phyloP scores from a whole-genome alignment of 2,329 filamentous ascomycete genomes.

The Cucurbitaria berberidis region DNA sequence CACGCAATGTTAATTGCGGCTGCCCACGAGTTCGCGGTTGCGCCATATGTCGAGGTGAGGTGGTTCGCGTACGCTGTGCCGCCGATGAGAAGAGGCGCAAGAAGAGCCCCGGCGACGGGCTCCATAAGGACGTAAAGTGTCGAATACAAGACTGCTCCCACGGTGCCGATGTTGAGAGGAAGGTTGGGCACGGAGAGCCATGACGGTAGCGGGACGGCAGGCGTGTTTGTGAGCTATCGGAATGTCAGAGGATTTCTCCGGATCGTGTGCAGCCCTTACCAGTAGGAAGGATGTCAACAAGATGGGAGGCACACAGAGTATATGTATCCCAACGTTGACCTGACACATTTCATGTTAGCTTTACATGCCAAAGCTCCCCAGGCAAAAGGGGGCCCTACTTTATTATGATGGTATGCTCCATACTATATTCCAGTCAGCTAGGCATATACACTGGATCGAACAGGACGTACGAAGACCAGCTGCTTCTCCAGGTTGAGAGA shows the following conservation, averaged over 20 bases:
- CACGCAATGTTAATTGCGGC: conserved; percentile 71
- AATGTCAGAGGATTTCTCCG: conserved; percentile 12
- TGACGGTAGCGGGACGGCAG: conserved; percentile 61
- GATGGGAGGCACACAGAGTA: conserved; percentile 78
- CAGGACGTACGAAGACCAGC: conserved; percentile 73
- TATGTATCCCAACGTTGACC: conserved; percentile 80
- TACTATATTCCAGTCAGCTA: conserved; percentile 62
- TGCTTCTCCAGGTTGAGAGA: conserved; percentile 80
- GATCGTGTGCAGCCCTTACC: conserved; percentile 56
- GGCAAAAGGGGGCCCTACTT: conserved; percentile 52
- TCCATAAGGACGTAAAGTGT: conserved; percentile 89
- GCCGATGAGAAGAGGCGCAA: conserved; percentile 77
- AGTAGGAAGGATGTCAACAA: conserved; percentile 73
- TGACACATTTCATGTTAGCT: conserved; percentile 43
- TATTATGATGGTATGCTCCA: conserved; percentile 81
- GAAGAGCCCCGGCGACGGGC: conserved; percentile 82
- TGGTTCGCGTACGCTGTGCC: conserved; percentile 78
- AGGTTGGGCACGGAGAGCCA: conserved; percentile 62
- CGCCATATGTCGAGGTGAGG: conserved; percentile 68
- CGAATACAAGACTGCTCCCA: conserved; percentile 68
- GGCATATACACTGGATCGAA: conserved; percentile 1
- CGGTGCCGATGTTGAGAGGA: conserved; percentile 65
- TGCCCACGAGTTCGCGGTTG: conserved; percentile 68
- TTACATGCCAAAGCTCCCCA: conserved; percentile 20
- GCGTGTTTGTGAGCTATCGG: conserved; percentile 62